These are phyloP conservation scores for Thuidium tamariscinum DNA, from an alignment of 225 moss, liverwort and hornwort species.

Conservation along the genomic window DNA sequence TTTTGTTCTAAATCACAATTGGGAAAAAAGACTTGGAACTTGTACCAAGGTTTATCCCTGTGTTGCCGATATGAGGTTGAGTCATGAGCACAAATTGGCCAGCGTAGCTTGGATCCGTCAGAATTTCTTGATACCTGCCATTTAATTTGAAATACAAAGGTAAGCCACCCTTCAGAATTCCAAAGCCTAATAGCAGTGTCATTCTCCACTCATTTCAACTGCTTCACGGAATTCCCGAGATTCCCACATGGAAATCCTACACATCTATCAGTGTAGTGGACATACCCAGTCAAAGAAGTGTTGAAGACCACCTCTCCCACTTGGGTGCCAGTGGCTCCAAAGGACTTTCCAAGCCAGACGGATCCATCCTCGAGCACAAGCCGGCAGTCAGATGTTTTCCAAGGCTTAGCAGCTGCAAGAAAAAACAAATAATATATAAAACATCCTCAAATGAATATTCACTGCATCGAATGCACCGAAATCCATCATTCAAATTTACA, in stretches of 20 bases:
- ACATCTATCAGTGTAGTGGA: not conserved
- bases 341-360: conserved; percentile 85
- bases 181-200: not conserved
- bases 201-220: not conserved
- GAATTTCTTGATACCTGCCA: conserved; percentile 82
- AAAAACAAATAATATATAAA: not conserved
- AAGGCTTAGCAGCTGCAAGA: conserved; percentile 56
- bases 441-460: not conserved
- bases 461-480: not conserved
- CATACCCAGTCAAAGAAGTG: conserved; percentile 93
- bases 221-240: too few species aligned
- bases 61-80: conserved; percentile 94
- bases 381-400: conserved; percentile 74
- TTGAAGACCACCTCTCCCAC: conserved; percentile 98
- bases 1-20: not conserved
- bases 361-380: conserved; percentile 93
- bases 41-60: conserved; percentile 72
- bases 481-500: not conserved
- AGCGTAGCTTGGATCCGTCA: conserved; percentile 96
- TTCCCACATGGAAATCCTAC: too few species aligned
- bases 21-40: not conserved
- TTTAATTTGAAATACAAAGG: not conserved
- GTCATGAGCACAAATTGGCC: conserved; percentile 99
- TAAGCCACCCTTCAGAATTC: not conserved
- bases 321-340: conserved; percentile 87